phyloP scores from a whole-genome alignment of 2,329 filamentous ascomycete species.

The Penicillium freii region DNA sequence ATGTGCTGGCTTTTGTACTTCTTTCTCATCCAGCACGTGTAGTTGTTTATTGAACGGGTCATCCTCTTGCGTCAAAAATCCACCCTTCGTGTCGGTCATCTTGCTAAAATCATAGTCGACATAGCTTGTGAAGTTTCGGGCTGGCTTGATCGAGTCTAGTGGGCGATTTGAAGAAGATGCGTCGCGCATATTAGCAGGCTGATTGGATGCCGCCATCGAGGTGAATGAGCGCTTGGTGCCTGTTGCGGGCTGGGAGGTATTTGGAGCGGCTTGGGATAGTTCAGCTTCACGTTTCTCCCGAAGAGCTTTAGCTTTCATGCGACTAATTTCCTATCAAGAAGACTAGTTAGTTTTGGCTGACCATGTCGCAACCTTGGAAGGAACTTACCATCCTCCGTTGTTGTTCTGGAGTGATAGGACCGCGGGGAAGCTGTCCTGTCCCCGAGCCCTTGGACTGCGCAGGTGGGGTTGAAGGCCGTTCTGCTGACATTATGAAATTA shows the following conservation, averaged over 20 bases:
- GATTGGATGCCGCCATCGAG: conserved; percentile 56
- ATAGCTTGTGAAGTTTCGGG: conserved; percentile 85
- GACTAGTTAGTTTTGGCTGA: conserved; percentile 2
- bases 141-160: conserved; percentile 63
- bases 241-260: conserved; percentile 47
- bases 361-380: not conserved
- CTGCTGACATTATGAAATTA: conserved; percentile 14
- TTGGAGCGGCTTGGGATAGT: conserved; percentile 40
- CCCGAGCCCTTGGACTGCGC: conserved; percentile 37
- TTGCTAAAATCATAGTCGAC: conserved; percentile 98
- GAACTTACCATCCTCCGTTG: conserved; percentile 55
- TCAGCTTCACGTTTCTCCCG: conserved; percentile 71
- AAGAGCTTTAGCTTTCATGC: conserved; percentile 83
- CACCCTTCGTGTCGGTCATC: conserved; percentile 97
- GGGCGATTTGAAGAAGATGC: conserved; percentile 50
- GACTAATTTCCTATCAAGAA: conserved; percentile 69
- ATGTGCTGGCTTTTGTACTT: conserved; percentile 70
- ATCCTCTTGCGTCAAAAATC: conserved; percentile 86
- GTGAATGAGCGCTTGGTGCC: conserved; percentile 72
- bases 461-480: conserved; percentile 36
- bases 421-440: conserved; percentile 42
- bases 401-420: conserved; percentile 60
- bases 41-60: conserved; percentile 85
- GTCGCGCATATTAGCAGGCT: conserved; percentile 65
- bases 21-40: conserved; percentile 52